Conservation (phyloP, 768 basidiomycete species). For the Erythrobasidium yunnanense region DNA sequence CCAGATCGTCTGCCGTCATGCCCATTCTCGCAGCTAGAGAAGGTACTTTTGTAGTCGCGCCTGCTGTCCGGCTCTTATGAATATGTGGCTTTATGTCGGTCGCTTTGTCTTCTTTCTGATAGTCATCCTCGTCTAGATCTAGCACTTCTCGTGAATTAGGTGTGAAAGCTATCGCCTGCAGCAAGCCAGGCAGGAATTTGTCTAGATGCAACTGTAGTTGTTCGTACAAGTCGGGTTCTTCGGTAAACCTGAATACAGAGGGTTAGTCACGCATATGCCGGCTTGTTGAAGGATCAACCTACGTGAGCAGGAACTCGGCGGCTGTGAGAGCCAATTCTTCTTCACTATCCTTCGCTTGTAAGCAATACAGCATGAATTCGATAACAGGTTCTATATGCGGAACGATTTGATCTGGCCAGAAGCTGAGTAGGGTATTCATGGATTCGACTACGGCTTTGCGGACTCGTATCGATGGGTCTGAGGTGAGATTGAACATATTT, state of each 20-base stretch:
- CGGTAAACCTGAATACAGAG: slow-evolving; percentile 61
- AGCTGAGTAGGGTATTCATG: slow-evolving; percentile 82
- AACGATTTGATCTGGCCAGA: slow-evolving; percentile 88
- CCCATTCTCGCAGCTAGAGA: slow-evolving; percentile 13
- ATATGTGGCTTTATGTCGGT: slow-evolving; percentile 87
- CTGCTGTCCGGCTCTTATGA: slow-evolving; percentile 72
- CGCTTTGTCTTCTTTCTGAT: slow-evolving; percentile 70
- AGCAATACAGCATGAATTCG: slow-evolving; percentile 97
- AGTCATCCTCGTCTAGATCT: slow-evolving; percentile 66
- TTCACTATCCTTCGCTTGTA: slow-evolving; percentile 46
- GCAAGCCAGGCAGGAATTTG: slow-evolving; percentile 82
- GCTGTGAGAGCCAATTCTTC: slow-evolving; percentile 10
- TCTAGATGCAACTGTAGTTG: slow-evolving; percentile 73
- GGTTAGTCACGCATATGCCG: background rate
- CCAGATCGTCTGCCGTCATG: slow-evolving; percentile 2
- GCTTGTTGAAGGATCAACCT: background rate
- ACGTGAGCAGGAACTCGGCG: slow-evolving; percentile 18
- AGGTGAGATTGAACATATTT: slow-evolving; percentile 83
- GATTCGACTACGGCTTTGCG: slow-evolving; percentile 91
- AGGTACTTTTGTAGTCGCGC: slow-evolving; percentile 38
- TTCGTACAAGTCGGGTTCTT: slow-evolving; percentile 74
- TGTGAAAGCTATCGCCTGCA: slow-evolving; percentile 91
- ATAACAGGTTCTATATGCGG: slow-evolving; percentile 91
- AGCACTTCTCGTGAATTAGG: slow-evolving; percentile 84
- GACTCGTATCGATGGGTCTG: slow-evolving; percentile 80